Evolutionary conservation across 257 asterid species (phyloP).

Genomic region (Ligustrum vulgare): DNA sequence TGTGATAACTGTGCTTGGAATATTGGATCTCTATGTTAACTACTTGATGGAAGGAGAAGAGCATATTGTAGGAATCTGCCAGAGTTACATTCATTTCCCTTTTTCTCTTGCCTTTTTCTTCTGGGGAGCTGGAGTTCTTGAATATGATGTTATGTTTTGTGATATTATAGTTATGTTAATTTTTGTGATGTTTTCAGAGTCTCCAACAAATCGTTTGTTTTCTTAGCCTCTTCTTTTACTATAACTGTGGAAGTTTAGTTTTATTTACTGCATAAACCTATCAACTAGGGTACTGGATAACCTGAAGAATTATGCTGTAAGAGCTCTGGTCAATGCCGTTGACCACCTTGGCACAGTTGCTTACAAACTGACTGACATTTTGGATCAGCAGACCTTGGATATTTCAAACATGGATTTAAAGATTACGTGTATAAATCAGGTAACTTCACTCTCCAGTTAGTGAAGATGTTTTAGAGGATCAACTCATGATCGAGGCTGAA

Average conservation of each 20-base stretch:
- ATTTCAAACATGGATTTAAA: slow-evolving; percentile 68
- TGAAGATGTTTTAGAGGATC: slow-evolving; percentile 8
- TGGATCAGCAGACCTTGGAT: slow-evolving; percentile 75
- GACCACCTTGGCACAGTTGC: slow-evolving; percentile 97
- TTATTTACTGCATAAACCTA: slow-evolving; percentile 1
- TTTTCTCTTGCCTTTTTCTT: neutral
- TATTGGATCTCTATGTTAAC: neutral
- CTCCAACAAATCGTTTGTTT: neutral
- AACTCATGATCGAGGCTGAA: slow-evolving; percentile 29
- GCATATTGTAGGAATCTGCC: neutral
- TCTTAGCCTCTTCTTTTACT: neutral
- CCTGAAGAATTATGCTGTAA: slow-evolving; percentile 85
- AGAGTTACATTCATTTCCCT: neutral
- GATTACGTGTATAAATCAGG: slow-evolving; percentile 75
- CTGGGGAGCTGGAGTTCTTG: neutral
- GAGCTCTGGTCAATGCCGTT: slow-evolving; percentile 91
- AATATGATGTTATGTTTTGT: neutral
- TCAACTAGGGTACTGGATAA: slow-evolving; percentile 49
- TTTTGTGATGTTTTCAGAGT: neutral
- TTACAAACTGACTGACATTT: slow-evolving; percentile 74
- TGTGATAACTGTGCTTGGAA: neutral
- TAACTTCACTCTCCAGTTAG: slow-evolving; percentile 24
- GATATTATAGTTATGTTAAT: neutral
- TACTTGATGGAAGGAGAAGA: neutral
- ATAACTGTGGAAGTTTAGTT: neutral